Base-by-base conservation (phyloP, 306 rosid genomes). In the Lablab purpureus region DNA sequence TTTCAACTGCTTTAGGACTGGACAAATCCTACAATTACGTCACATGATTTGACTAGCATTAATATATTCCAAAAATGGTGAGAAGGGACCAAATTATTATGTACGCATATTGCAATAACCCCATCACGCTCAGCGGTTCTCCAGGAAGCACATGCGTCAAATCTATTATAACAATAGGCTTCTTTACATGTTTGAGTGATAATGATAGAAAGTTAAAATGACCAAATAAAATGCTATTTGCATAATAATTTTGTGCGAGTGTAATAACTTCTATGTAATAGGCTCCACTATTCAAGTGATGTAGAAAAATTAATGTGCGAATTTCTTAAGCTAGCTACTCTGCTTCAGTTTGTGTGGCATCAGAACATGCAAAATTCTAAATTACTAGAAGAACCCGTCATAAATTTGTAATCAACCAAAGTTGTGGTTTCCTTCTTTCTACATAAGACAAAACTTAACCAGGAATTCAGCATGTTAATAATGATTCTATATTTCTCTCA, bases 401-500 rank as follows among this genome's bases (percentile, higher is more conserved):
- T 7, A 32, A 46, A 71, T 15, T 50, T 68, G 27, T 28, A 30
- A 18, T 49, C 18, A 46, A 23, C 4, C 41, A 14, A 13, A 69
- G 21, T 45, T 47, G 14, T 15, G 18, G 41, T 49, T 47, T 62
- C 56, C 27, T 62, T 74, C n/a, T 55, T 43, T 74, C 50, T 55
- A 41, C 30, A 32, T 1, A 9, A 46, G 55, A 75, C 25, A 73
- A 55, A 78, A 62, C 79, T 69, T 81, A 22, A 45, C 73, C 88
- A 68, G 72, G 62, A 82, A 78, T 85, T 65, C 63, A 74, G 81
- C 81, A 28, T 63, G 55, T 50, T 54, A 62, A 50, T 64, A 74
- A 67, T 36, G 76, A 47, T 37, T 67, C 46, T 70, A 23, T 21
- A 14, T 9, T 56, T 74, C 41, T 41, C 25, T 15, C 17, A 43